These are phyloP conservation scores for Pisolithus microcarpus DNA, from an alignment of 768 basidiomycete genomes.

Conservation along the genomic window DNA sequence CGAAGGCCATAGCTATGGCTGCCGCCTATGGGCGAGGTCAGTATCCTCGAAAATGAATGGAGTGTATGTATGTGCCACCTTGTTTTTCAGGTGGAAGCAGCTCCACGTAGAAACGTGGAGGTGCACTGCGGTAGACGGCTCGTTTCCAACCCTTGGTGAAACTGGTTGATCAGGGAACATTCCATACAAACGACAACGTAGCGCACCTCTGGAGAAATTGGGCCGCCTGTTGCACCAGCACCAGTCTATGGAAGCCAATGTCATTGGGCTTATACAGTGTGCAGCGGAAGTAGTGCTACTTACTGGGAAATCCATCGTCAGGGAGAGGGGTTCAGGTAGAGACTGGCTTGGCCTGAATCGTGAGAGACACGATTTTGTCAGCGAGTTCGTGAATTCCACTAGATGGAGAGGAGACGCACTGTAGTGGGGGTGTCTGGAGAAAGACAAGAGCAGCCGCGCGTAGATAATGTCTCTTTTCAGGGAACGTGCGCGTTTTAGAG, in stretches of 20 bases:
- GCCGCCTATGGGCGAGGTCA: slow-evolving; percentile 33
- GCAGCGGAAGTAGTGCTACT: not conserved
- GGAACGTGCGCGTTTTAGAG: not conserved
- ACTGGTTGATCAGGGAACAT: not conserved
- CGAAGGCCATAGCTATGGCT: slow-evolving; percentile 57
- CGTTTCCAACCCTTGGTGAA: slow-evolving; percentile 48
- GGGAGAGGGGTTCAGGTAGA: not conserved
- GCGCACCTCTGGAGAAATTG: slow-evolving; percentile 23
- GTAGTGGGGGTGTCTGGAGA: no score
- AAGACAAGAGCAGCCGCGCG: not conserved
- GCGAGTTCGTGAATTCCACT: not conserved
- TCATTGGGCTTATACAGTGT: not conserved
- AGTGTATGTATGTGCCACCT: slow-evolving; percentile 28
- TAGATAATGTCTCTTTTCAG: not conserved
- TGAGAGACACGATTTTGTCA: slow-evolving; percentile 6
- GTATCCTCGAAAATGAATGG: not conserved
- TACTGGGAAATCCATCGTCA: slow-evolving; percentile 6
- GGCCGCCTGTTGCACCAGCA: slow-evolving; percentile 5
- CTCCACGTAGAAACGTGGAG: slow-evolving; percentile 51
- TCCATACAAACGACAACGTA: not conserved
- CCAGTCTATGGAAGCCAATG: slow-evolving; percentile 8
- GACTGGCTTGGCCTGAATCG: not conserved
- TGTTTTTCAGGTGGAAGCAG: slow-evolving; percentile 53
- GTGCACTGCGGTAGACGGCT: slow-evolving; percentile 53
- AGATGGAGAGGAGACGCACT: not conserved